A percentile compares a stretch with the other conserved stretches of the same genome.
These are phyloP conservation scores for Paraurostyla sp. DNA, from an alignment of 73 alveolate genomes.

Conservation along the genomic window DNA sequence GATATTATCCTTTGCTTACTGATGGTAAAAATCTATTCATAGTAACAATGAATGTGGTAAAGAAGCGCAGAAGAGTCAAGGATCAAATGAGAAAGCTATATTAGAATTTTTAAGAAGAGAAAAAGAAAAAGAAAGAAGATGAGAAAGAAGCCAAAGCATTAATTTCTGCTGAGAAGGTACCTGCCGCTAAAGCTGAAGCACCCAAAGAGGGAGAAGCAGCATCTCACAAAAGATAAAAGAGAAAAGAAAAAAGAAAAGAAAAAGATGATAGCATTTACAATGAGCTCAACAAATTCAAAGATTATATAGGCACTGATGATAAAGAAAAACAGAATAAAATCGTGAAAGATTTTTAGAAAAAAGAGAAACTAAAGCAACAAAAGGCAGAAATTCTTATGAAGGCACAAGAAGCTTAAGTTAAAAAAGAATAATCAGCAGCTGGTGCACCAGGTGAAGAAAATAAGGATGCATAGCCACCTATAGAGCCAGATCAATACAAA, in stretches of 20 bases:
- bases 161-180: neutral
- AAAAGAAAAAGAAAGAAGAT: slow-evolving; percentile 58
- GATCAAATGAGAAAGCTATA: slow-evolving; percentile 54
- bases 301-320: slow-evolving; percentile 51
- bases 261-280: slow-evolving; percentile 61
- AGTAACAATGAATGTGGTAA: slow-evolving; percentile 79
- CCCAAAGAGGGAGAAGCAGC: slow-evolving; percentile 10
- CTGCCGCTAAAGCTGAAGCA: neutral
- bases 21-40: slow-evolving; percentile 88
- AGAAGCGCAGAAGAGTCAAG: slow-evolving; percentile 61
- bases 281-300: slow-evolving; percentile 54
- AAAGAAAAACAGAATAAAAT: slow-evolving; percentile 63
- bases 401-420: slow-evolving; percentile 22
- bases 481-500: slow-evolving; percentile 58
- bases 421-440: slow-evolving; percentile 22
- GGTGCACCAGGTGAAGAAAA: slow-evolving; percentile 13
- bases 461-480: slow-evolving; percentile 27
- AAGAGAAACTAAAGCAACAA: neutral
- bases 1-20: slow-evolving; percentile 86
- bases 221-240: too few relatives aligned
- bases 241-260: too few relatives aligned
- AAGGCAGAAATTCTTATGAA: slow-evolving; percentile 22
- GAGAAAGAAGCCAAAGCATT: neutral
- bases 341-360: too few relatives aligned
- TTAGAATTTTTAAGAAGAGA: slow-evolving; percentile 8